Evolutionary conservation across 2,329 filamentous ascomycete species (phyloP).

Genomic region (Paraconiothyrium sp.): DNA sequence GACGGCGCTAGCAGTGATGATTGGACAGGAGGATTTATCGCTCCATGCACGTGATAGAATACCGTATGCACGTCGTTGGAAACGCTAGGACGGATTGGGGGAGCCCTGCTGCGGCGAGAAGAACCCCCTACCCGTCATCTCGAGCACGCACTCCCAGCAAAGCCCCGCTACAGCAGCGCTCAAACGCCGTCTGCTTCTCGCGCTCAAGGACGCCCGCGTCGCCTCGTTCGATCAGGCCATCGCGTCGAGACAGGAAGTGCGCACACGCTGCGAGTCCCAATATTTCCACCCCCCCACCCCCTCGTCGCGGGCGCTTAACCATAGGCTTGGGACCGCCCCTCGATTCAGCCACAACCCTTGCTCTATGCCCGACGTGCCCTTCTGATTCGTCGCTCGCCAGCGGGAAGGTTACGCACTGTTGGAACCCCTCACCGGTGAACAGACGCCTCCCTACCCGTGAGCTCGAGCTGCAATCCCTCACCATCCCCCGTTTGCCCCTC

Average conservation of each 20-base stretch:
- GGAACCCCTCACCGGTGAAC: conserved; percentile 17
- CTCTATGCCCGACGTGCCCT: conserved; percentile 9
- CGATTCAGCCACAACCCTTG: conserved; percentile 23
- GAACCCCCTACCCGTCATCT: no score
- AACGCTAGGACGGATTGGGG: background rate
- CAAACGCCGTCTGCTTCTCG: background rate
- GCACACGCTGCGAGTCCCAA: background rate
- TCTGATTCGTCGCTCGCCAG: conserved; percentile 32
- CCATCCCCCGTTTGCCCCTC: background rate
- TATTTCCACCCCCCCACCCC: background rate
- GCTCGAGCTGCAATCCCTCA: no score
- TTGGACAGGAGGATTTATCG: conserved; percentile 15
- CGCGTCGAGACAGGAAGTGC: no score
- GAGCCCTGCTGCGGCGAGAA: background rate
- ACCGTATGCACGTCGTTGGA: conserved; percentile 11
- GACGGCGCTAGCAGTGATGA: conserved; percentile 3
- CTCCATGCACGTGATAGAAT: conserved; percentile 3
- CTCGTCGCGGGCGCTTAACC: conserved; percentile 29
- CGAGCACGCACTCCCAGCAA: no score
- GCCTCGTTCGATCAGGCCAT: no score
- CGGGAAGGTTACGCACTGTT: conserved; percentile 39
- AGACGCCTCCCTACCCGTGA: background rate
- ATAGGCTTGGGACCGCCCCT: conserved; percentile 25
- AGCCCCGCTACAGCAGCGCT: background rate
- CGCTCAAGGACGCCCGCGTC: background rate